Evolutionary conservation across 2,329 filamentous ascomycete species (phyloP).

Genomic region (Neonectria neomacrospora): DNA sequence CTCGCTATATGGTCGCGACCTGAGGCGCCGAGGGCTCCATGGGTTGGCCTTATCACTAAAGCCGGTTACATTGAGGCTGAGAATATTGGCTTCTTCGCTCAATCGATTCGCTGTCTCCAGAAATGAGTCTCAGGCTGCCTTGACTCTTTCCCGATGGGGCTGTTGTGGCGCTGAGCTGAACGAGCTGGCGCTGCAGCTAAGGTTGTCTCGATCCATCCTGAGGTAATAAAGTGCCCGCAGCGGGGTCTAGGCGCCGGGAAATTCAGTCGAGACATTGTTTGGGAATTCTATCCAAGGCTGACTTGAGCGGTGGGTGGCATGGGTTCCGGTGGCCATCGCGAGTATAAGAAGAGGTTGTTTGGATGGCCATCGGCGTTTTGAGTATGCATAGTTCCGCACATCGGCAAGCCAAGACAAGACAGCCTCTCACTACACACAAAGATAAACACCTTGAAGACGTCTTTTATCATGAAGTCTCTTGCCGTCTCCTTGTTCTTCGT

Average conservation of each 20-base stretch:
- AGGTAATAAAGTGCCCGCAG: too few relatives aligned
- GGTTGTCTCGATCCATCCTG: neutral
- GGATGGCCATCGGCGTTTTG: neutral
- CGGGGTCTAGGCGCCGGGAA: neutral
- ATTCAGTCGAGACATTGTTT: neutral
- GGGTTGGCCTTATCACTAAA: neutral
- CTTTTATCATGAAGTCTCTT: constrained; percentile 12
- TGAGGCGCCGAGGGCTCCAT: neutral
- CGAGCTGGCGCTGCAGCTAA: neutral
- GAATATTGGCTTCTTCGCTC: constrained; percentile 2
- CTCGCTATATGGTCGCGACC: neutral
- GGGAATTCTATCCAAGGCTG: neutral
- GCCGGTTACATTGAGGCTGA: neutral
- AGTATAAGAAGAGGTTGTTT: neutral
- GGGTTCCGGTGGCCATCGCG: neutral
- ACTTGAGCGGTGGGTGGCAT: neutral
- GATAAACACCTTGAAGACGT: neutral
- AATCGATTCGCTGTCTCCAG: neutral
- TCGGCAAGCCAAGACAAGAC: neutral
- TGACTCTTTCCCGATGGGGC: neutral
- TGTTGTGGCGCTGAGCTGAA: neutral
- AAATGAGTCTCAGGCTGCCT: neutral
- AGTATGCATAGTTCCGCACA: neutral
- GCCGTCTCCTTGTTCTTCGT: constrained; percentile 13
- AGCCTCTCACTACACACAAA: neutral